Evolutionary conservation across 192 early-diverging fungal genomes (phyloP).

Genomic region (Coemansia sp.): DNA sequence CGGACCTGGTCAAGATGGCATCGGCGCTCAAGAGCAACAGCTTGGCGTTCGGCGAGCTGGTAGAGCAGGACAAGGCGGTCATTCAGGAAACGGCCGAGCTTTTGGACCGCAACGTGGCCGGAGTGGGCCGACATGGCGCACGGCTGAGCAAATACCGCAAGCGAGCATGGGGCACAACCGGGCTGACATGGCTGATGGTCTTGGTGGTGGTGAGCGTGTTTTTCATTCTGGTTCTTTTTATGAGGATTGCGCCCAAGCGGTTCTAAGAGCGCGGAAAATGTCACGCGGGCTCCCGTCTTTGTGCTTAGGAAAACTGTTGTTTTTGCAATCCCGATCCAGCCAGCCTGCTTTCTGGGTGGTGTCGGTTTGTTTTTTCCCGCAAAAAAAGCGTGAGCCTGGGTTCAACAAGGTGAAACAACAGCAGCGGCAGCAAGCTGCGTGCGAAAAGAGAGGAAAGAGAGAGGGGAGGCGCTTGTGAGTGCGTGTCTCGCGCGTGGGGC

Average conservation of each 20-base stretch:
- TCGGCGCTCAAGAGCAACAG: conserved; percentile 43
- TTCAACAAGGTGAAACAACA: background rate
- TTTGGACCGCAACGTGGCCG: conserved; percentile 28
- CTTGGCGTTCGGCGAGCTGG: conserved; percentile 37
- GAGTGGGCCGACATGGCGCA: conserved; percentile 30
- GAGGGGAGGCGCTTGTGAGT: no score
- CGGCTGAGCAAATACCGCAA: conserved; percentile 46
- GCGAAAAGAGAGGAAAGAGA: no score
- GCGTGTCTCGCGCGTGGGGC: no score
- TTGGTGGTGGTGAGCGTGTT: conserved; percentile 42
- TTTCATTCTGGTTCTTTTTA: conserved; percentile 48
- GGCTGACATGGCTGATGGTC: conserved; percentile 44
- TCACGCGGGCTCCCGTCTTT: background rate
- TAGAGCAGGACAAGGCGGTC: conserved; percentile 41
- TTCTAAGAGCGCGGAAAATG: conserved; percentile 7
- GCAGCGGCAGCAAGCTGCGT: background rate
- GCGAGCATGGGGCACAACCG: conserved; percentile 50
- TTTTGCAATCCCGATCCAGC: background rate
- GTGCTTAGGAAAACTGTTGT: background rate
- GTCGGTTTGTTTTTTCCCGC: background rate
- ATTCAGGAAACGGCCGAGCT: conserved; percentile 28
- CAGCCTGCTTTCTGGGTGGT: background rate
- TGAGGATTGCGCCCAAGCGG: conserved; percentile 50
- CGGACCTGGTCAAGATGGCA: conserved; percentile 42
- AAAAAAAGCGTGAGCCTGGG: background rate